Percentiles rank a stretch among this genome's conserved stretches.
Evolutionary conservation across 305 asterid species (phyloP).

Genomic region (Fraxinus albicans): DNA sequence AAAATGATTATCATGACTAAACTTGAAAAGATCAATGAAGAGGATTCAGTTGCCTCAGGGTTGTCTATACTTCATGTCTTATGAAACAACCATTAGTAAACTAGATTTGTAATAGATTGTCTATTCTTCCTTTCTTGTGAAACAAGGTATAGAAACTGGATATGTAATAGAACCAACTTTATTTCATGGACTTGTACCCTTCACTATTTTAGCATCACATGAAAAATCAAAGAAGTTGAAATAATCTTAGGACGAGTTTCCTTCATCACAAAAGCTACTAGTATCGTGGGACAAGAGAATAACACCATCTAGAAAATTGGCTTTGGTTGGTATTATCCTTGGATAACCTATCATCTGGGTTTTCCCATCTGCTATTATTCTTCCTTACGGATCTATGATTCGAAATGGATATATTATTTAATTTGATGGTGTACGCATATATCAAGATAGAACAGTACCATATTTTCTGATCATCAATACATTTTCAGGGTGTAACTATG

Average conservation of each 20-base stretch:
- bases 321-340: conserved; percentile 12
- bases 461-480: conserved; percentile 24
- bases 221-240: not conserved
- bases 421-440: conserved; percentile 12
- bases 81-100: not conserved
- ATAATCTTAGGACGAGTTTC: not conserved
- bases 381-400: not conserved
- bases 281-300: not conserved
- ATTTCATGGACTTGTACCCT: conserved; percentile 9
- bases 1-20: not conserved
- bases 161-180: not conserved
- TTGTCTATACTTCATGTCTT: conserved; percentile 17
- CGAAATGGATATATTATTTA: not conserved
- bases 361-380: not conserved
- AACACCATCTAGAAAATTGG: not conserved
- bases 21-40: not conserved
- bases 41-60: conserved; percentile 12
- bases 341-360: conserved; percentile 1
- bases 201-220: not conserved
- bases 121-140: conserved; percentile 12
- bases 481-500: conserved; percentile 65
- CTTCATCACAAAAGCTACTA: not conserved
- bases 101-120: conserved; percentile 13
- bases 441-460: not conserved
- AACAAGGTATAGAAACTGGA: not conserved